Percentiles rank a stretch among this genome's conserved stretches.
These are phyloP conservation scores for cucumber (Cucumis sativus) DNA, from an alignment of 306 rosid species.

Conservation along the genomic window Cucumber_9930_V3 NC_026657.2:38569001-38569500, in stretches of 20 bases:
- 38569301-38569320: neutral
- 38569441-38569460: neutral
- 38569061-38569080: neutral
- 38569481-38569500: neutral
- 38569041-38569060: neutral
- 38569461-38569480: neutral
- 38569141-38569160: neutral
- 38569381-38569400: neutral
- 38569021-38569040: neutral
- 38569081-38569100: neutral
- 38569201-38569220: neutral
- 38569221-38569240: neutral
- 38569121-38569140: slow-evolving; percentile 9
- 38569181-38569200: neutral
- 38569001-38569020: neutral
- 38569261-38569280: neutral
- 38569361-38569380: neutral
- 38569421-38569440: neutral
- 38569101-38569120: neutral
- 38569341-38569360: neutral
- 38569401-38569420: neutral
- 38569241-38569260: neutral
- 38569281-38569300: neutral
- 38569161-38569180: neutral
- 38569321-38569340: neutral